Evolutionary conservation across 495 filamentous ascomycete species (phyloP).

Genomic region (Chaetomium tenue): DNA sequence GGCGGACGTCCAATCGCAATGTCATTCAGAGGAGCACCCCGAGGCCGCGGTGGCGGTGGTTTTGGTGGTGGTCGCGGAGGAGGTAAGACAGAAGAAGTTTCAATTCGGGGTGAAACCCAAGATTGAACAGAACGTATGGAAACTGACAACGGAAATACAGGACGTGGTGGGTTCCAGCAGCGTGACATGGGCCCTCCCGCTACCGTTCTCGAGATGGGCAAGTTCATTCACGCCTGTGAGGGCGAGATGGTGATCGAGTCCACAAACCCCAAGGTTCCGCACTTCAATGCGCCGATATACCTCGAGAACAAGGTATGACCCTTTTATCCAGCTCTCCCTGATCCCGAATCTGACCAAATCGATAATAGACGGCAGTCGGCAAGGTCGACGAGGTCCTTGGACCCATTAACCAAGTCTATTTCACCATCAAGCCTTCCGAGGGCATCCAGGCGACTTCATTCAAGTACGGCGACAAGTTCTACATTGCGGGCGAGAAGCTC

Average conservation of each 20-base stretch:
- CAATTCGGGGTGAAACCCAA: background rate
- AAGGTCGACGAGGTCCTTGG: conserved; percentile 95
- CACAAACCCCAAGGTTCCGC: conserved; percentile 90
- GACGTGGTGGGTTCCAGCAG: conserved; percentile 54
- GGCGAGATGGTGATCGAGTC: conserved; percentile 95
- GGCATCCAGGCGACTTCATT: conserved; percentile 93
- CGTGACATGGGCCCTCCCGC: conserved; percentile 56
- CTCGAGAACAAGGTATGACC: conserved; percentile 91
- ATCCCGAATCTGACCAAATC: conserved; percentile 12
- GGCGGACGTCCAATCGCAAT: conserved; percentile 22
- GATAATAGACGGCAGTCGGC: conserved; percentile 71
- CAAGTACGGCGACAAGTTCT: conserved; percentile 95
- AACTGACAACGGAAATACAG: conserved; percentile 28
- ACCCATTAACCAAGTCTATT: conserved; percentile 93
- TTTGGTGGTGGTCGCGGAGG: conserved; percentile 20
- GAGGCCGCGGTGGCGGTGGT: conserved; percentile 33
- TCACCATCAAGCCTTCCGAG: conserved; percentile 93
- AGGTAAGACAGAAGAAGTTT: conserved; percentile 29
- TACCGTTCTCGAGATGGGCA: conserved; percentile 72
- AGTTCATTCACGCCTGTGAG: conserved; percentile 89
- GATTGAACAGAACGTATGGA: background rate
- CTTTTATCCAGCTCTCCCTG: background rate
- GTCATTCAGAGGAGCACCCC: conserved; percentile 37
- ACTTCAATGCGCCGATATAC: conserved; percentile 98
- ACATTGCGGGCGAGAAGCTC: conserved; percentile 90